Conservation (phyloP, 2,329 filamentous ascomycete genomes). For the Aspergillus fumigatus region DNA sequence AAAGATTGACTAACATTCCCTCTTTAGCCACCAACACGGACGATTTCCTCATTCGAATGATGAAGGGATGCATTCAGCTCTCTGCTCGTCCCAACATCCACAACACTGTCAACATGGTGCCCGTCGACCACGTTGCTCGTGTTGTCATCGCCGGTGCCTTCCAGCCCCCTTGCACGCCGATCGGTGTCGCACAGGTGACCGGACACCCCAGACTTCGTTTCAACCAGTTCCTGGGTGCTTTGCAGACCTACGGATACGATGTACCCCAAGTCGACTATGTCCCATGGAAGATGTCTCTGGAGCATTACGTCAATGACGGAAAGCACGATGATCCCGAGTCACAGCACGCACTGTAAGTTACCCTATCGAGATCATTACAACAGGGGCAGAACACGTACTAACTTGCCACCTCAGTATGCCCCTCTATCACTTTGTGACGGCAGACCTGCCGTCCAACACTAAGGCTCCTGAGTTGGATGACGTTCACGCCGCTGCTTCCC, state of each 20-base stretch:
- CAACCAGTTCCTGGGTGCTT: conserved; percentile 68
- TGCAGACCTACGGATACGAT: conserved; percentile 69
- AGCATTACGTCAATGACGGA: conserved; percentile 61
- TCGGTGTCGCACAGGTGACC: conserved; percentile 71
- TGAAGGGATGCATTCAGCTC: conserved; percentile 84
- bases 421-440: conserved; percentile 68
- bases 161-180: conserved; percentile 52
- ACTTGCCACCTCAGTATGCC: conserved; percentile 49
- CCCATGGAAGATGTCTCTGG: conserved; percentile 64
- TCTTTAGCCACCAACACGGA: conserved; percentile 62
- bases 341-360: conserved; percentile 60
- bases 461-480: conserved; percentile 73
- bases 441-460: conserved; percentile 65
- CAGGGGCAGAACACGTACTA: not conserved
- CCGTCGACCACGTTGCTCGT: conserved; percentile 77
- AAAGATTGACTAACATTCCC: conserved; percentile 1
- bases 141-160: conserved; percentile 72
- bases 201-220: conserved; percentile 72
- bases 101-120: conserved; percentile 87
- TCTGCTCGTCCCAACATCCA: conserved; percentile 66
- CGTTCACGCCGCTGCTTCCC: conserved; percentile 58
- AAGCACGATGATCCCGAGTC: conserved; percentile 53
- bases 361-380: not conserved
- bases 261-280: conserved; percentile 64
- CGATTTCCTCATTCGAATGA: conserved; percentile 82